phyloP scores from a whole-genome alignment of 495 filamentous ascomycete species.

The Neurospora terricola region DNA sequence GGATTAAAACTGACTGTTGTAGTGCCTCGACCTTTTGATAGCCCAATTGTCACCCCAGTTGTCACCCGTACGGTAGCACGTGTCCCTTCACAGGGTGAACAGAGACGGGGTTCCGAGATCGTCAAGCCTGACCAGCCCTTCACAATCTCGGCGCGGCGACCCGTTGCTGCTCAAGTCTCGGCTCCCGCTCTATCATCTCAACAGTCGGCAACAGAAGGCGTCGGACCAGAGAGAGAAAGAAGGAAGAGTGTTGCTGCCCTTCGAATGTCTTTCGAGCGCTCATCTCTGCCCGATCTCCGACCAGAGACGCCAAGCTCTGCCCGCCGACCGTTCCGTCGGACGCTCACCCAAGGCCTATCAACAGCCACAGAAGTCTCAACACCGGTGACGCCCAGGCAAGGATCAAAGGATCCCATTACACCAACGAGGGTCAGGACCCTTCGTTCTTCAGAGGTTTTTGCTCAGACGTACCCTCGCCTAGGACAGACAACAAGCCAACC shows the following conservation, averaged over 20 bases:
- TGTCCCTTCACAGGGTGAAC: not conserved
- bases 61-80: not conserved
- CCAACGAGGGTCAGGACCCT: not conserved
- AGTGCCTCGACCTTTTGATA: not conserved
- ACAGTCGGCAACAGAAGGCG: not conserved
- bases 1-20: not conserved
- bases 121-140: not conserved
- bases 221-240: not conserved
- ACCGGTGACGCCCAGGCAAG: not conserved
- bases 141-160: not conserved
- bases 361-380: not conserved
- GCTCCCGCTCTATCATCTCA: not conserved
- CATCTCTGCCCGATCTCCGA: not conserved
- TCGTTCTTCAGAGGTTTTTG: not conserved
- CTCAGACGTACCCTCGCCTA: not conserved
- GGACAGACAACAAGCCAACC: not conserved
- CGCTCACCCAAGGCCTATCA: not conserved
- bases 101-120: not conserved
- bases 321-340: not conserved
- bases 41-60: not conserved
- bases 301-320: not conserved
- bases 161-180: not conserved
- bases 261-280: constrained; percentile 22
- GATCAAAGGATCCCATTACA: not conserved
- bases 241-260: constrained; percentile 28